Evolutionary conservation across 176 grass and related monocot species (phyloP), one percentile per base, ranked within the genome.

Genomic region (Typha latifolia): DNA sequence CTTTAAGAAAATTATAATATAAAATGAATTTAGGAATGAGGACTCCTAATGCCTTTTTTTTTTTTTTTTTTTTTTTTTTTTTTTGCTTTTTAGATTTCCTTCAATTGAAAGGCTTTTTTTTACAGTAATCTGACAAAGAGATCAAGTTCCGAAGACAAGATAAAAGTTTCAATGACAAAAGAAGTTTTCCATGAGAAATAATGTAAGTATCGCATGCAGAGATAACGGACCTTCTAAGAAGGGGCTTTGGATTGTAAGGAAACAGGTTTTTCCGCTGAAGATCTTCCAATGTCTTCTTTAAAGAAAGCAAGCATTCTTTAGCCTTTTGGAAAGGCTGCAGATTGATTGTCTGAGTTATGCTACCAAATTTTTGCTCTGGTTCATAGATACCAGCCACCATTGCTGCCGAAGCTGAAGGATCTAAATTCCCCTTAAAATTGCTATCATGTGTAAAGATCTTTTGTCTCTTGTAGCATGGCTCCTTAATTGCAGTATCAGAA

Each of bases 241-340:
- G 81, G 78, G 88, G 78, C 48, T 82, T 89, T 23, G 85, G 88
- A 14, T 92, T 97, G 69, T 97, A 97, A 72, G 88, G 93, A 82
- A 97, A 92, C 69, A 92, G 84, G 72, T 69, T 69, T 69, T 97
- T 92, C 72, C 70, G 77, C 66, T 87, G 66, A 59, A 92, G 78
- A 81, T 92, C 80, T 63, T 92, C 88, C 61, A 92, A 16, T 56
- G 78, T 91, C 62, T 73, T 89, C 67, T 84, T 97, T 66, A 97
- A 80, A 63, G 80, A 86, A 82, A 91, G 55, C 47, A 97, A 84
- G 78, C 93, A 96, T 64, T 50, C 69, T 86, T 84, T 86, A 63
- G 88, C 85, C 70, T 86, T 66, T 67, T 76, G 59, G 24, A 86
- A 92, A 68, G 79, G 51, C 23, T 59, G 65, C 4, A 73, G 67